Percentiles rank a stretch among this genome's conserved stretches.
phyloP scores from a whole-genome alignment of 495 filamentous ascomycete genomes.

The Cetradonia linearis region DNA sequence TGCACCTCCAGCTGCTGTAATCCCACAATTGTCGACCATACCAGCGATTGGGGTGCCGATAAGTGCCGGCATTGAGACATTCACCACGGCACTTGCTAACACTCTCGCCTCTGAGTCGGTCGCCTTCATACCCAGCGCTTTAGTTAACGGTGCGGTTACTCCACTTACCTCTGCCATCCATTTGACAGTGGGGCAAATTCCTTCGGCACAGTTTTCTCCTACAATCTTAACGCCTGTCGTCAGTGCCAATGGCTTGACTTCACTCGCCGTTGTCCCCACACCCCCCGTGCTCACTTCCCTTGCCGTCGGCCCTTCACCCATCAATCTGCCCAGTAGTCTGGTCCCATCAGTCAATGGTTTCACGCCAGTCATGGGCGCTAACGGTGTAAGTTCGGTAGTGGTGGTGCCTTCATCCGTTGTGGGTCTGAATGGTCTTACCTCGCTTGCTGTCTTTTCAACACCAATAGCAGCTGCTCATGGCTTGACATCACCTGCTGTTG shows the following conservation, averaged over 20 bases:
- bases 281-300: not conserved
- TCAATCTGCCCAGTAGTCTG: not conserved
- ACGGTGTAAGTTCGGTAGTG: conserved; percentile 3
- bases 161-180: not conserved
- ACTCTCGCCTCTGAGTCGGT: not conserved
- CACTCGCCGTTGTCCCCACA: not conserved
- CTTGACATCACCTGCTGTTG: conserved; percentile 7
- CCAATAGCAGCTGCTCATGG: conserved; percentile 12
- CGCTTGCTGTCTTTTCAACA: conserved; percentile 14
- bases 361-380: conserved; percentile 1
- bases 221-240: conserved; percentile 1
- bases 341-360: not conserved
- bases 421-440: conserved; percentile 14
- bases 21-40: not conserved
- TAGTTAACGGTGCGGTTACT: not conserved
- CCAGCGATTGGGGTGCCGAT: not conserved
- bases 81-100: not conserved
- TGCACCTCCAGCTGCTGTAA: not conserved
- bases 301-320: not conserved
- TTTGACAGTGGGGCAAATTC: not conserved
- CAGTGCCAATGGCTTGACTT: conserved; percentile 1
- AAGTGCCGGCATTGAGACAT: conserved; percentile 3
- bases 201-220: not conserved
- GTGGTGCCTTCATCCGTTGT: conserved; percentile 11
- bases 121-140: not conserved